Conservation (phyloP, 169 alveolate species). For the Eimeria necatrix region DNA sequence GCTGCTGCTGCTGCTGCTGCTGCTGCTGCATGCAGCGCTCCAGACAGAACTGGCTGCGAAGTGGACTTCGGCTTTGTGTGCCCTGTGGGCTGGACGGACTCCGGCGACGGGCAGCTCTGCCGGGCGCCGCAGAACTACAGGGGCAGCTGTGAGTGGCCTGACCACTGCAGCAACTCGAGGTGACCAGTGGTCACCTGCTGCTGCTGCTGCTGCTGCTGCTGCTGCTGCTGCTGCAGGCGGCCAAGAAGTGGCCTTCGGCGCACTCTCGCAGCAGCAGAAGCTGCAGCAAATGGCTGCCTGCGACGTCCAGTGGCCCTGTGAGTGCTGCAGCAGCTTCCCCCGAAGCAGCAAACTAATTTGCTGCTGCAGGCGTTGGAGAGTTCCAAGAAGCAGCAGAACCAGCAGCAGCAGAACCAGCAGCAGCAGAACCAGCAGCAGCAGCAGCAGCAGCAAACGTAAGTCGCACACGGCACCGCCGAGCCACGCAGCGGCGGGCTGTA, state of each 20-base stretch:
- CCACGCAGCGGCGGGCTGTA: too few relatives aligned
- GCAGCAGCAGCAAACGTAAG: too few relatives aligned
- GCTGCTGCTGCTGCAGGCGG: slow-evolving; percentile 15
- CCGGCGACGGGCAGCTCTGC: slow-evolving; percentile 44
- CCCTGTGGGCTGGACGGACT: slow-evolving; percentile 71
- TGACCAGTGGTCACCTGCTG: background rate
- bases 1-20: too few relatives aligned
- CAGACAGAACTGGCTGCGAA: slow-evolving; percentile 44
- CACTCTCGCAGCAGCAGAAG: slow-evolving; percentile 28
- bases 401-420: too few relatives aligned
- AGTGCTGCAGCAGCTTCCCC: background rate
- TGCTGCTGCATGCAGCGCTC: too few relatives aligned
- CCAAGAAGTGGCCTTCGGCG: background rate
- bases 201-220: too few relatives aligned
- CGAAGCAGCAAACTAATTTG: background rate
- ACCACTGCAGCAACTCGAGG: too few relatives aligned
- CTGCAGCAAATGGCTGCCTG: slow-evolving; percentile 30
- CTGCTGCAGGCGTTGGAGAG: slow-evolving; percentile 1
- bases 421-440: too few relatives aligned
- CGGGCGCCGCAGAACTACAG: slow-evolving; percentile 51
- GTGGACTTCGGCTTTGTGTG: slow-evolving; percentile 46
- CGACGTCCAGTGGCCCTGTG: slow-evolving; percentile 64
- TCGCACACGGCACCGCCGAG: too few relatives aligned
- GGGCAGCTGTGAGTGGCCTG: slow-evolving; percentile 31
- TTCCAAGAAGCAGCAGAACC: background rate